Conservation (phyloP, 805 yeast species). For the Candida oleophila region DNA sequence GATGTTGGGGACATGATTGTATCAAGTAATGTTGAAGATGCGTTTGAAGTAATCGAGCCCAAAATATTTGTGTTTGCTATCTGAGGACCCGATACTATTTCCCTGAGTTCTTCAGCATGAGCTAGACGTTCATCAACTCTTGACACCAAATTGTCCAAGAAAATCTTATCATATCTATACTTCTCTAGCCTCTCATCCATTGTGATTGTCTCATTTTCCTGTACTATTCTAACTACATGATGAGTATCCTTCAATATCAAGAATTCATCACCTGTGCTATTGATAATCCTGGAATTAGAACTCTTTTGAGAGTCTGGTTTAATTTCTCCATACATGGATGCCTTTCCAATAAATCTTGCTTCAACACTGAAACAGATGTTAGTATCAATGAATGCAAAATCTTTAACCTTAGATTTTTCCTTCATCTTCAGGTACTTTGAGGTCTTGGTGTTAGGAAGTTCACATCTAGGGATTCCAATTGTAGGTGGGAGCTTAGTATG, state of each 20-base stretch:
- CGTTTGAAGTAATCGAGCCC: neutral
- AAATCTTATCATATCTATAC: conserved; percentile 17
- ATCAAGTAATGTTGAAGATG: neutral
- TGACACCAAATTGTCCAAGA: conserved; percentile 22
- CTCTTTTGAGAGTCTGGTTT: conserved; percentile 18
- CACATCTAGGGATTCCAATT: conserved; percentile 19
- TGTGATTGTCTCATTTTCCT: conserved; percentile 15
- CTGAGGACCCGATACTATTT: neutral
- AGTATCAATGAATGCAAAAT: conserved; percentile 27
- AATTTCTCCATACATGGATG: conserved; percentile 25
- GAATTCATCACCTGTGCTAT: conserved; percentile 38
- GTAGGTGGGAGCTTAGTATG: conserved; percentile 40
- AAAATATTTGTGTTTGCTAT: neutral
- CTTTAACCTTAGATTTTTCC: conserved; percentile 16
- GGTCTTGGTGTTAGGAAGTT: conserved; percentile 5
- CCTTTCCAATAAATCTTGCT: conserved; percentile 39
- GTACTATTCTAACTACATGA: conserved; percentile 26
- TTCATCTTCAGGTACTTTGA: neutral
- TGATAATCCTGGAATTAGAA: conserved; percentile 12
- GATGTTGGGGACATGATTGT: neutral
- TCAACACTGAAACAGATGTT: conserved; percentile 30
- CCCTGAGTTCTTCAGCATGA: neutral
- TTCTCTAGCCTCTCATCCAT: conserved; percentile 15
- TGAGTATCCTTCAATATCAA: conserved; percentile 33
- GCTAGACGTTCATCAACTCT: conserved; percentile 26